Percentiles rank a stretch among this genome's conserved stretches.
phyloP scores from a whole-genome alignment of 2,329 filamentous ascomycete genomes.

The Colletotrichum sp. region DNA sequence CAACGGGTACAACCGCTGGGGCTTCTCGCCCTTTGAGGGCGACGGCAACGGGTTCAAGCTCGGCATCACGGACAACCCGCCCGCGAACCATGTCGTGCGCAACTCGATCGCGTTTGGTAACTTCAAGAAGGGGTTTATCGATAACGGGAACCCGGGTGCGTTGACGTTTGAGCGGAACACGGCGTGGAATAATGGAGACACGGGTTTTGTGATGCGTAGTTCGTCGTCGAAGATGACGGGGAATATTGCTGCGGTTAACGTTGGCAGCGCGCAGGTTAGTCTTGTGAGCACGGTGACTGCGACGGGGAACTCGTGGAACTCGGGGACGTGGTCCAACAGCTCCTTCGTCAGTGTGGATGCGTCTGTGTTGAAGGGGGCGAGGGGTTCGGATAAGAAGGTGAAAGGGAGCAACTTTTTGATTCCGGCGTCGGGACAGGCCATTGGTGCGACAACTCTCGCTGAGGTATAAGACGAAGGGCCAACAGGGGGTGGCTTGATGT shows the following conservation, averaged over 20 bases:
- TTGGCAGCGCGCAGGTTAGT: constrained; percentile 24
- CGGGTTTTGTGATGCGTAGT: constrained; percentile 42
- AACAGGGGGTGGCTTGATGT: not conserved
- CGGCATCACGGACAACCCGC: constrained; percentile 40
- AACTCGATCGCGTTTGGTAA: constrained; percentile 50
- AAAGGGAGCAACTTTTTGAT: constrained; percentile 44
- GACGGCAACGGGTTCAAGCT: constrained; percentile 55
- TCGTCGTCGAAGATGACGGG: constrained; percentile 38
- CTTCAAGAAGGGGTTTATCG: constrained; percentile 48
- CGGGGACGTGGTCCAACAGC: constrained; percentile 40
- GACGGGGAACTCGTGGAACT: constrained; percentile 47
- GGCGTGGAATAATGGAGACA: constrained; percentile 49
- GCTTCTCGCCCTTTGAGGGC: constrained; percentile 45
- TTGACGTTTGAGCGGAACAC: constrained; percentile 46
- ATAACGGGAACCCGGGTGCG: constrained; percentile 47
- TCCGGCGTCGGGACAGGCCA: constrained; percentile 36
- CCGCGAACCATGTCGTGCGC: constrained; percentile 45
- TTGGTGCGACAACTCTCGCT: constrained; percentile 39
- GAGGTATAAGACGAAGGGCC: not conserved
- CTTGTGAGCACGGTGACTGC: constrained; percentile 27
- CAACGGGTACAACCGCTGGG: constrained; percentile 48
- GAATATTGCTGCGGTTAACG: constrained; percentile 45
- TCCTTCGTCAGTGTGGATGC: constrained; percentile 41
- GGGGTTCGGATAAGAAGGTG: constrained; percentile 40
- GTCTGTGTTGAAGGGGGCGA: constrained; percentile 36